Conservation (phyloP, 495 filamentous ascomycete genomes). For the Aspergillus nidulans region DNA sequence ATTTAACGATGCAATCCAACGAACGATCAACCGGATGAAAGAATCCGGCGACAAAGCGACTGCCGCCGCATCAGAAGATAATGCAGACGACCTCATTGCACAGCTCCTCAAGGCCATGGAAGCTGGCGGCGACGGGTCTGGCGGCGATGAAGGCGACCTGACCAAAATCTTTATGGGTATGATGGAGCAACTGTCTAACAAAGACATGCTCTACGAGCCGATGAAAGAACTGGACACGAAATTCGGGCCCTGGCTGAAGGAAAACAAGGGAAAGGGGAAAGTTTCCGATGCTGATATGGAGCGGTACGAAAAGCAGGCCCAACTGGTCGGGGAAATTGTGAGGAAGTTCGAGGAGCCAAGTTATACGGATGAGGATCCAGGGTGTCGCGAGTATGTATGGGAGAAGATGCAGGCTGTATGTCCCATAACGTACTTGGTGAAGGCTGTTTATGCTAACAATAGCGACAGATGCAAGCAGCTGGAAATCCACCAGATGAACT, state of each 20-base stretch:
- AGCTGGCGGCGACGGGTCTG: conserved; percentile 49
- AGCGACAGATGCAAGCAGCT: conserved; percentile 82
- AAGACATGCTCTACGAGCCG: conserved; percentile 96
- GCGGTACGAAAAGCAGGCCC: conserved; percentile 77
- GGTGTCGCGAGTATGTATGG: conserved; percentile 87
- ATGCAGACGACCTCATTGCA: conserved; percentile 72
- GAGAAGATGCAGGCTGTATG: conserved; percentile 95
- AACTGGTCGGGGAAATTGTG: conserved; percentile 82
- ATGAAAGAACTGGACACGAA: conserved; percentile 96
- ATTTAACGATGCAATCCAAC: conserved; percentile 86
- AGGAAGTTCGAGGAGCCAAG: conserved; percentile 72
- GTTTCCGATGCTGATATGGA: conserved; percentile 64
- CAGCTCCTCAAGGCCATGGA: conserved; percentile 79
- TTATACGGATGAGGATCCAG: conserved; percentile 75
- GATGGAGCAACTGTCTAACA: conserved; percentile 98
- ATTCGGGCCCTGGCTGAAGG: conserved; percentile 81
- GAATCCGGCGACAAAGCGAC: conserved; percentile 75
- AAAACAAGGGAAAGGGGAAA: conserved; percentile 61
- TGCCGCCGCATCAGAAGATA: conserved; percentile 64
- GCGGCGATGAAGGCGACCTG: conserved; percentile 76
- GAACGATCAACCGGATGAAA: conserved; percentile 93
- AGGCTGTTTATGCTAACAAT: conserved; percentile 4
- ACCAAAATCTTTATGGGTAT: conserved; percentile 90
- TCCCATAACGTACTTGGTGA: conserved; percentile 4
- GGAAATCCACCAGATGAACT: conserved; percentile 87